These are phyloP conservation scores for Cordyceps javanica DNA, from an alignment of 2,329 filamentous ascomycete species.

Conservation along the genomic window DNA sequence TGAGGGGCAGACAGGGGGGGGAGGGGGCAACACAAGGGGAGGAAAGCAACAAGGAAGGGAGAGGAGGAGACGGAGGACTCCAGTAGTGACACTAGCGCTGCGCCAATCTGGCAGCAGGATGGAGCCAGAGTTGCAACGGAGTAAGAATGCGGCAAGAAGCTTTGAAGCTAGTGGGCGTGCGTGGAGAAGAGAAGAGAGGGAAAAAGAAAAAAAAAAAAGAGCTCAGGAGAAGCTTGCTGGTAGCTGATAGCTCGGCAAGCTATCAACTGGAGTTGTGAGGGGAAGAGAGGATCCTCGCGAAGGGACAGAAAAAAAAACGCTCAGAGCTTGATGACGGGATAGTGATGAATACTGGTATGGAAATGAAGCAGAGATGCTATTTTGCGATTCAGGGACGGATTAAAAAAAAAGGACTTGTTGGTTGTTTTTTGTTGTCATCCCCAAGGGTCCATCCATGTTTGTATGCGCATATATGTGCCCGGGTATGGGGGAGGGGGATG, in stretches of 20 bases:
- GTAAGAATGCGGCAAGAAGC: background rate
- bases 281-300: no score
- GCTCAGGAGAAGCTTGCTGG: background rate
- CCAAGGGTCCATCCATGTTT: background rate
- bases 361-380: no score
- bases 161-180: background rate
- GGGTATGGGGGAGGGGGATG: background rate
- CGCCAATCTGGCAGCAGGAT: constrained; percentile 10
- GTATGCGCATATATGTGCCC: background rate
- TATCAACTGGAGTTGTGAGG: no score
- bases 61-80: background rate
- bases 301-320: background rate
- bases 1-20: background rate
- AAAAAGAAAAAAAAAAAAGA: no score
- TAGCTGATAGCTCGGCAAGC: background rate
- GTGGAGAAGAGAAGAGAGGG: constrained; percentile 1
- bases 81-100: constrained; percentile 3
- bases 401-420: no score
- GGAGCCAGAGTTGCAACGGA: constrained; percentile 7
- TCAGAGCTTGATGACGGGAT: background rate
- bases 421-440: no score
- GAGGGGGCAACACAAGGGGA: no score
- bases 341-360: no score
- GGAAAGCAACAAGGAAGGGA: no score
- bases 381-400: no score